Percentiles rank a stretch among this genome's conserved stretches.
These are phyloP conservation scores for Gossypium bickii DNA, from an alignment of 345 rosid species.

Conservation along the genomic window DNA sequence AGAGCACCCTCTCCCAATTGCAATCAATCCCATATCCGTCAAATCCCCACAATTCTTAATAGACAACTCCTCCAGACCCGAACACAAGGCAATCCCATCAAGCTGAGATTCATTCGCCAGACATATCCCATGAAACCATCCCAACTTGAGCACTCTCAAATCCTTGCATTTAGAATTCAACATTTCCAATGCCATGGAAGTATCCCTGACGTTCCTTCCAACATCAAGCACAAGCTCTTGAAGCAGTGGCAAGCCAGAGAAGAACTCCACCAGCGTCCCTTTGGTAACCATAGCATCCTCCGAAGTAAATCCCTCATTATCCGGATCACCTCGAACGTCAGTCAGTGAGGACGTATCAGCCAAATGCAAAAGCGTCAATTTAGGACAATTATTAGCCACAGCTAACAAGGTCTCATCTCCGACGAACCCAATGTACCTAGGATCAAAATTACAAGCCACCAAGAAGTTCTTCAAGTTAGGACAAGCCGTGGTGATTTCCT, in stretches of 20 bases:
- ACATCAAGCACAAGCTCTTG: conserved; percentile 68
- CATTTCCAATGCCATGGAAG: conserved; percentile 50
- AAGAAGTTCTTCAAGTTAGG: conserved; percentile 48
- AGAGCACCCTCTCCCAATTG: conserved; percentile 73
- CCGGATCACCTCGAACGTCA: conserved; percentile 38
- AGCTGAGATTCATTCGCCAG: conserved; percentile 53
- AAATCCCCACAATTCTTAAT: conserved; percentile 46
- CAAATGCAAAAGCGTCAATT: conserved; percentile 52
- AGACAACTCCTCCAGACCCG: not conserved
- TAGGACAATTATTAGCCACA: conserved; percentile 57
- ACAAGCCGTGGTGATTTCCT: conserved; percentile 53
- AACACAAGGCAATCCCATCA: conserved; percentile 75
- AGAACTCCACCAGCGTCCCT: conserved; percentile 41
- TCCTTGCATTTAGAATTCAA: conserved; percentile 51
- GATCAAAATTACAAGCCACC: conserved; percentile 76
- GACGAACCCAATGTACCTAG: conserved; percentile 61
- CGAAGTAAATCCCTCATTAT: conserved; percentile 32
- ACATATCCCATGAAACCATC: conserved; percentile 69
- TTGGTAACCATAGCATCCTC: conserved; percentile 60
- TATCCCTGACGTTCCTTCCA: conserved; percentile 61
- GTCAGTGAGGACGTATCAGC: conserved; percentile 53
- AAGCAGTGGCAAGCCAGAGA: conserved; percentile 43
- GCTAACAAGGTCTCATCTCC: conserved; percentile 70
- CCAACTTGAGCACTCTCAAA: conserved; percentile 51
- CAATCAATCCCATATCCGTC: conserved; percentile 74